These are phyloP conservation scores for Pichia inconspicua DNA, from an alignment of 1,139 yeast species.

Conservation along the genomic window DNA sequence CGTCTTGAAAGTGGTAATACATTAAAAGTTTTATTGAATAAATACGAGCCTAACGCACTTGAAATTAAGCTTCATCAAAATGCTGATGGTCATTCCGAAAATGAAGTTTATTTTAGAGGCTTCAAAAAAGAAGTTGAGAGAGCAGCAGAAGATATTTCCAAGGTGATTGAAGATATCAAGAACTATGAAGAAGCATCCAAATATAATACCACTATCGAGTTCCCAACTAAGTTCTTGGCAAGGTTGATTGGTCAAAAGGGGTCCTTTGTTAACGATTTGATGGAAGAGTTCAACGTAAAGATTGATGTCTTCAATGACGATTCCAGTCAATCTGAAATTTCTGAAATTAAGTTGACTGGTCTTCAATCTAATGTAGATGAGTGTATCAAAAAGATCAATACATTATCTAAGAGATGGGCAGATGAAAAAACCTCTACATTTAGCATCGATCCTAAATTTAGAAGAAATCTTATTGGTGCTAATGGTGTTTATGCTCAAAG, in stretches of 20 bases:
- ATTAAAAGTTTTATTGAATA: constrained; percentile 29
- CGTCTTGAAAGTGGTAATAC: constrained; percentile 43
- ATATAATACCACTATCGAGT: constrained; percentile 45
- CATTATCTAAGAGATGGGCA: constrained; percentile 67
- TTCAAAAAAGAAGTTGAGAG: constrained; percentile 46
- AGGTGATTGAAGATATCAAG: constrained; percentile 55
- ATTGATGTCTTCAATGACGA: constrained; percentile 51
- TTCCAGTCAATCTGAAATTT: constrained; percentile 22
- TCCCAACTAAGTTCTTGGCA: constrained; percentile 63
- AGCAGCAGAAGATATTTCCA: constrained; percentile 45
- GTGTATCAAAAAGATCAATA: constrained; percentile 52
- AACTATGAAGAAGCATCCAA: constrained; percentile 54
- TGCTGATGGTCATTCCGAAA: constrained; percentile 36
- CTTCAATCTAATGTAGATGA: constrained; percentile 71
- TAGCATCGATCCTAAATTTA: constrained; percentile 68
- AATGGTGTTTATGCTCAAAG: constrained; percentile 77
- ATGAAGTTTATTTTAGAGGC: constrained; percentile 60
- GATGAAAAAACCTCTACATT: constrained; percentile 67
- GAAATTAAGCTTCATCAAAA: constrained; percentile 36
- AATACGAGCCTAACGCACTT: constrained; percentile 30
- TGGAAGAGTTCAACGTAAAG: constrained; percentile 72
- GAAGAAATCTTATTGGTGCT: constrained; percentile 78
- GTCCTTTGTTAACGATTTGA: constrained; percentile 55
- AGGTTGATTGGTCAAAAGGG: constrained; percentile 91
- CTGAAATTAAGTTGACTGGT: constrained; percentile 55